Evolutionary conservation across 371 early-diverging fungal genomes (phyloP), one percentile per base, ranked within the genome.

Genomic region (Choanephora cucurbitarum): DNA sequence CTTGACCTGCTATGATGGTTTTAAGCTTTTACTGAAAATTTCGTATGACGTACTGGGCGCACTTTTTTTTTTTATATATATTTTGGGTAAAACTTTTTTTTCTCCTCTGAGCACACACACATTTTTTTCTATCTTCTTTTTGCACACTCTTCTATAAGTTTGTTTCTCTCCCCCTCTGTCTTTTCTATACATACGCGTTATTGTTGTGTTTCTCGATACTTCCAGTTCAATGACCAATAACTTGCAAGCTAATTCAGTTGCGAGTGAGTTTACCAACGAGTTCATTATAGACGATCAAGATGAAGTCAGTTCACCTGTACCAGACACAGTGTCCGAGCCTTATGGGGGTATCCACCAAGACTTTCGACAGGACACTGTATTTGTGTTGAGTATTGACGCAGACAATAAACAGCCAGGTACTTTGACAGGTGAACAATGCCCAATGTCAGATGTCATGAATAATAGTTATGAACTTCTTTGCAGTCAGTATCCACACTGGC

Each of bases 401-500:
- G 52, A 55, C 21, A 44, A 24, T 34, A 61, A 64, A 39, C 65
- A 56, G 49, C 65, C 65, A 46, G 69, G 69, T 21, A 58, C 56
- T 53, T 52, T 61, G 43, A 57, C 61, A 52, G 69, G 65, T 19
- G 69, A 69, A 49, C 40, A 57, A 33, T 69, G 65, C 31, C 69
- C 65, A 4, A 44, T 55, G 15, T 39, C 53, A 17, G 69, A 69
- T 41, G 41, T 64, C 5, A 40, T 44, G 13, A 57, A 51, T 48
- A 69, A 69, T 39, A 58, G 58, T 14, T 69, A 69, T 33, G 49
- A 49, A 34, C 60, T 48, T 13, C 58, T 69, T 31, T 44, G 52
- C 21, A 32, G 56, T 18, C 56, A 66, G 44, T 66, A 60, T 44
- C 66, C 70, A 18, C 50, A 70, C 44, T 70, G 70, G 70, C 66